Conservation (phyloP, 129 eudicot species). For the Calendula officinalis region DNA sequence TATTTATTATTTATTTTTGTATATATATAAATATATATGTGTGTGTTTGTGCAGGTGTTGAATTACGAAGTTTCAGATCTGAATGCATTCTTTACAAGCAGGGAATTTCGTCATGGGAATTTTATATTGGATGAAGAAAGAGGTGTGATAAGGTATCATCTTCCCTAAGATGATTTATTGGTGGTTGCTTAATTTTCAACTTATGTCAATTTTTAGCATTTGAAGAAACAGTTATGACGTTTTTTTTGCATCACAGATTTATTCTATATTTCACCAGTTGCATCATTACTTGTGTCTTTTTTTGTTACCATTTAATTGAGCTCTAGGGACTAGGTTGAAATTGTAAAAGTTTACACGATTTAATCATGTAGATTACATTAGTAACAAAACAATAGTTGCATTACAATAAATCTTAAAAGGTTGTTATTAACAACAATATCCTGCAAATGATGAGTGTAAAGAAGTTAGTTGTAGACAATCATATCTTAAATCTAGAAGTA, state of each 20-base stretch:
- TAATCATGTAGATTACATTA: no score
- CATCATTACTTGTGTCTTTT: no score
- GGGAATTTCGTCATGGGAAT: conserved; percentile 51
- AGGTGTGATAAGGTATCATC: conserved; percentile 66
- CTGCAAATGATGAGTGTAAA: no score
- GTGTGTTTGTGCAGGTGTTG: conserved; percentile 53
- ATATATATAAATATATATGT: not conserved
- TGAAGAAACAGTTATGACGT: not conserved
- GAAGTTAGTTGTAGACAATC: no score
- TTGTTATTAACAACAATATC: no score
- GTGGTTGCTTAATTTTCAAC: not conserved
- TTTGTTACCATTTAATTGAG: not conserved
- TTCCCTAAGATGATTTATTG: conserved; percentile 34
- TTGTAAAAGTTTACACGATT: no score
- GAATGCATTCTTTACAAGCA: conserved; percentile 56
- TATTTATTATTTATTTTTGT: not conserved
- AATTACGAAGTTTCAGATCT: conserved; percentile 76
- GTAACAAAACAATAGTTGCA: no score
- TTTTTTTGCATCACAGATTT: no score
- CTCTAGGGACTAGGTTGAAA: not conserved
- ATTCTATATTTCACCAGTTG: no score
- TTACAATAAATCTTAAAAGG: no score
- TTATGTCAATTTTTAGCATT: not conserved
- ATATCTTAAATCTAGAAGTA: no score
- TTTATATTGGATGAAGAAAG: conserved; percentile 68